Evolutionary conservation across 202 grass and related monocot species (phyloP).

Genomic region (Brachypodium distachyon): DNA sequence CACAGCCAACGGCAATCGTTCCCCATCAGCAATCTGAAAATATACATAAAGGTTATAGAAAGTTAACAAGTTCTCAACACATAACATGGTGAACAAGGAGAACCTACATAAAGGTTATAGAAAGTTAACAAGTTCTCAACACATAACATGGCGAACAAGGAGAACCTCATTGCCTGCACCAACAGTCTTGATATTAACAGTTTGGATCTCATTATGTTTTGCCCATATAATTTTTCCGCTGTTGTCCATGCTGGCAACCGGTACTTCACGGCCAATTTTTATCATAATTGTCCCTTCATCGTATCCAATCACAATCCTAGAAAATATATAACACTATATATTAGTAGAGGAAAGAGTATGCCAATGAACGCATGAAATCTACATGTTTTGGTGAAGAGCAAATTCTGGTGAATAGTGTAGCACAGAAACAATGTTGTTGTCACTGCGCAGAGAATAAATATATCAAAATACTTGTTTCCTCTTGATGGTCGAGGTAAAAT

Average conservation of each 20-base stretch:
- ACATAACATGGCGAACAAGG: constrained; percentile 11
- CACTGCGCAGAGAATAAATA: neutral
- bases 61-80: constrained; percentile 1
- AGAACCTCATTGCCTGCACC: constrained; percentile 72
- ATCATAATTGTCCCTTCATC: constrained; percentile 89
- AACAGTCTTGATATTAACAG: constrained; percentile 75
- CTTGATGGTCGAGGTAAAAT: neutral
- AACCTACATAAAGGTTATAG: constrained; percentile 6
- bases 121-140: constrained; percentile 6
- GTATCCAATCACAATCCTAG: constrained; percentile 71
- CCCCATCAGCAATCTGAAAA: constrained; percentile 58
- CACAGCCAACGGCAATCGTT: constrained; percentile 59
- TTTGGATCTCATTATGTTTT: constrained; percentile 86
- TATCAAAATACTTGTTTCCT: neutral
- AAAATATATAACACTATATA: constrained; percentile 9
- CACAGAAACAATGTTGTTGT: neutral
- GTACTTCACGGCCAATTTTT: constrained; percentile 82
- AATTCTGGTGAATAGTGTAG: neutral
- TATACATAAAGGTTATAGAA: constrained; percentile 5
- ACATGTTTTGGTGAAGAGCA: neutral
- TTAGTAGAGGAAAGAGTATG: constrained; percentile 9
- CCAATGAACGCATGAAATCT: neutral
- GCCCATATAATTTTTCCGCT: constrained; percentile 91
- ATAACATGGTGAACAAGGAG: constrained; percentile 12
- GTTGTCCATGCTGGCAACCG: constrained; percentile 77